Base-by-base conservation (phyloP, 140 eudicot genomes). In the Flaveria floridana region DNA sequence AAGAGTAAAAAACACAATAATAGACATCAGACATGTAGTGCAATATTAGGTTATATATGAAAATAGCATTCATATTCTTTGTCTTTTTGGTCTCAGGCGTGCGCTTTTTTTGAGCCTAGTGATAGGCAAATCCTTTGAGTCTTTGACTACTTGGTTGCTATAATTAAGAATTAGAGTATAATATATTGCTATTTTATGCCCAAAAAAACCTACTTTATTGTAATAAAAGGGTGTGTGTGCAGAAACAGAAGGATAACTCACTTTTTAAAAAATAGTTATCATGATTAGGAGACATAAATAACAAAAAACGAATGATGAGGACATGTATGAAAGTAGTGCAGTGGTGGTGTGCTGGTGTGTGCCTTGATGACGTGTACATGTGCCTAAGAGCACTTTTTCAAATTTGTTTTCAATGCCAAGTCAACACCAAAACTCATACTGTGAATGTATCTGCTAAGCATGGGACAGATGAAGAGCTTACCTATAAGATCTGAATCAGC, bases 401-500 rank as follows among this genome's bases (percentile, higher is more conserved):
- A 28, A 62, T 1, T 13, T 23, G 39, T 26, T 62, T 57, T 20
- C 44, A 62, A 62, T 42, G 30, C 26, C 70, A 65, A 39, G 6
- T 23, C 25, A 44, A 46, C 3, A 44, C 4, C 12, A 41, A 20
- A 28, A 51, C 25, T 46, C 23, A 55, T 41, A 41, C 58, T 41
- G 23, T 15, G 44, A 73, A 75, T 50, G 47, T 42, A 73, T 15
- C 46, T 25, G 34, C 34, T 76, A 56, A 42, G 59, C 37, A 44
- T 15, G 51, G 26, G 81, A 59, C 3, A 58, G 34, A 76, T 50
- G 61, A 53, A 78, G 77, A 55, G 55, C 85, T 68, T 82, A 80
- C 96, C 86, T 70, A 74, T 75, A 71, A 71, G 75, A 81, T 70
- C 75, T 53, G 50, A 65, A 64, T 14, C 68, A 37, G 25, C 44